Conservation (phyloP, 768 basidiomycete species). For the Hydnum rufescens region DNA sequence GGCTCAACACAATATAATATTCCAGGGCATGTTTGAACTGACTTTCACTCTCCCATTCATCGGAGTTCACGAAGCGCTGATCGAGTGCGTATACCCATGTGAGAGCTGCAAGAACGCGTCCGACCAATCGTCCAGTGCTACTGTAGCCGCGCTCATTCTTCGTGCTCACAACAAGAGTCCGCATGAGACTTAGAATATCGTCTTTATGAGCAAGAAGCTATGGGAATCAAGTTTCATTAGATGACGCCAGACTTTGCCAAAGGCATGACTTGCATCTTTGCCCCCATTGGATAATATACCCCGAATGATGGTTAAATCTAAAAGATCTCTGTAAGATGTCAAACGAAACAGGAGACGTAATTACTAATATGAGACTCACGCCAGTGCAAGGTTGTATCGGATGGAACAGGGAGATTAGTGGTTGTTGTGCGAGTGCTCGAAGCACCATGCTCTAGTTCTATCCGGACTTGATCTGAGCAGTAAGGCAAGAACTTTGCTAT, state of each 20-base stretch:
- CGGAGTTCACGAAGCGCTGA: constrained; percentile 58
- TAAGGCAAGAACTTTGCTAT: constrained; percentile 64
- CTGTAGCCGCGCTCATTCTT: constrained; percentile 80
- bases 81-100: constrained; percentile 60
- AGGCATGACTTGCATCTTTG: constrained; percentile 26
- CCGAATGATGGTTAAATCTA: constrained; percentile 68
- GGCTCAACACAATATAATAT: constrained; percentile 8
- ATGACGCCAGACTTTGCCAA: not conserved
- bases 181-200: constrained; percentile 40
- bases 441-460: constrained; percentile 78
- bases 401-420: constrained; percentile 48
- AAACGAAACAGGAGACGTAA: not conserved
- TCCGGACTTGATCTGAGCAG: constrained; percentile 55
- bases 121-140: constrained; percentile 56
- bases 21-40: constrained; percentile 14
- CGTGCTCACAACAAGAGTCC: constrained; percentile 52
- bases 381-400: constrained; percentile 85
- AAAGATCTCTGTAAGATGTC: not conserved
- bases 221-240: not conserved
- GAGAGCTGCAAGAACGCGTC: constrained; percentile 53
- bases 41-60: constrained; percentile 67
- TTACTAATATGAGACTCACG: constrained; percentile 30
- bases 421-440: constrained; percentile 71
- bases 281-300: constrained; percentile 68
- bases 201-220: constrained; percentile 53